Evolutionary conservation across 116 monocot species (phyloP).

Genomic region (Iris pallida): DNA sequence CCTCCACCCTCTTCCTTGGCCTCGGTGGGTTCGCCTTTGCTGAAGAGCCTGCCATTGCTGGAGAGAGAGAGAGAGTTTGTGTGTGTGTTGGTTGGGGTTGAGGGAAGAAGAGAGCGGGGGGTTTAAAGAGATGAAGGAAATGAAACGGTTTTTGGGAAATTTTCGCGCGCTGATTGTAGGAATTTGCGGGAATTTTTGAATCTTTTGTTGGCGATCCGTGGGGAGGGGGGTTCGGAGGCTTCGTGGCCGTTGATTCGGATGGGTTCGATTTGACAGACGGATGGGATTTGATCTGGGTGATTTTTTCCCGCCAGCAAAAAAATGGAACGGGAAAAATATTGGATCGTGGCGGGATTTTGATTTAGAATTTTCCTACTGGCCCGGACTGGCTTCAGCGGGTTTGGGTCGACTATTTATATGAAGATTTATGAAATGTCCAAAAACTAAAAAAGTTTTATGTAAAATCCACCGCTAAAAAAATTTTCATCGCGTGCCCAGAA

Average conservation of each 20-base stretch:
- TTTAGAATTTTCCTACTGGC: too few relatives aligned
- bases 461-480: too few relatives aligned
- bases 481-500: too few relatives aligned
- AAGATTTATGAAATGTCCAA: too few relatives aligned
- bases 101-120: neutral
- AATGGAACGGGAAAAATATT: neutral
- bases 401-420: too few relatives aligned
- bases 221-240: neutral
- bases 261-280: neutral
- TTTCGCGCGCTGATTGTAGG: neutral
- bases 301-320: neutral
- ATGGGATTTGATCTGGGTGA: neutral
- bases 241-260: neutral
- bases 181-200: neutral
- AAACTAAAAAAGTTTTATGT: too few relatives aligned
- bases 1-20: conserved; percentile 67
- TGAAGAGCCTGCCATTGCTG: conserved; percentile 37
- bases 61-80: conserved; percentile 1
- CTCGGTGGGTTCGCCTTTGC: conserved; percentile 40
- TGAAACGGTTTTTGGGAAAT: neutral
- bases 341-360: too few relatives aligned
- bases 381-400: too few relatives aligned
- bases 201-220: conserved; percentile 5
- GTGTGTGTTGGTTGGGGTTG: too few relatives aligned
- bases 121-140: neutral